Evolutionary conservation across 495 filamentous ascomycete species (phyloP).

Genomic region (Penicillium steckii): DNA sequence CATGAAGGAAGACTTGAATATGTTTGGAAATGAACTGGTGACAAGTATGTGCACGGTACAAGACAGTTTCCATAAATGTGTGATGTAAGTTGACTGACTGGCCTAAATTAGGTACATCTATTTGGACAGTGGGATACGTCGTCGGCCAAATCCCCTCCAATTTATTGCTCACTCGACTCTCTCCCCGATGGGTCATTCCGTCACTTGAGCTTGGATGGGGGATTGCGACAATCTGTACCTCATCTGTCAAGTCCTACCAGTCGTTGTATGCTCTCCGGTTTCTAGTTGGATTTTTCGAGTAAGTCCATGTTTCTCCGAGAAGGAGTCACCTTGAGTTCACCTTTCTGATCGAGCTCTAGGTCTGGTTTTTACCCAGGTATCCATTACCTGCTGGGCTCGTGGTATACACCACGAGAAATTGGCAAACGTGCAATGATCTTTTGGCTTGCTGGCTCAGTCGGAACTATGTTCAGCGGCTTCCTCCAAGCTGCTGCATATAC

Average conservation of each 20-base stretch:
- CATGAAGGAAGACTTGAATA: constrained; percentile 60
- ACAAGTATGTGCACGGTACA: too few relatives aligned
- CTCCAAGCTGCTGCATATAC: constrained; percentile 52
- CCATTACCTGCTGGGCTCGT: constrained; percentile 33
- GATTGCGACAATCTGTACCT: constrained; percentile 41
- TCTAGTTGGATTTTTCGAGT: constrained; percentile 46
- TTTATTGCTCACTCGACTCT: constrained; percentile 13
- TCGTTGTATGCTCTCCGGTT: constrained; percentile 51
- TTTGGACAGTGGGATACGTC: constrained; percentile 19
- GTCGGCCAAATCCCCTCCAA: constrained; percentile 19
- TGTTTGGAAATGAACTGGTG: constrained; percentile 49
- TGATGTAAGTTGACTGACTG: too few relatives aligned
- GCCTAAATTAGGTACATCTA: too few relatives aligned
- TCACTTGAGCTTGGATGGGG: constrained; percentile 35
- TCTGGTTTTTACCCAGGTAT: constrained; percentile 38
- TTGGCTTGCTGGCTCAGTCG: constrained; percentile 45
- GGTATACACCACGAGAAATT: constrained; percentile 50
- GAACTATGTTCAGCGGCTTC: constrained; percentile 52
- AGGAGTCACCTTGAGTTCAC: too few relatives aligned
- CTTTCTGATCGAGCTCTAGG: too few relatives aligned
- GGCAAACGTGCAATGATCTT: constrained; percentile 55
- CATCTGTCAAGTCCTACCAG: constrained; percentile 36
- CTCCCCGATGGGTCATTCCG: constrained; percentile 13
- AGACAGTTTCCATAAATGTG: too few relatives aligned
- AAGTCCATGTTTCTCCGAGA: too few relatives aligned